Conservation (phyloP, 805 yeast genomes). For the Saitoella complicata region DNA sequence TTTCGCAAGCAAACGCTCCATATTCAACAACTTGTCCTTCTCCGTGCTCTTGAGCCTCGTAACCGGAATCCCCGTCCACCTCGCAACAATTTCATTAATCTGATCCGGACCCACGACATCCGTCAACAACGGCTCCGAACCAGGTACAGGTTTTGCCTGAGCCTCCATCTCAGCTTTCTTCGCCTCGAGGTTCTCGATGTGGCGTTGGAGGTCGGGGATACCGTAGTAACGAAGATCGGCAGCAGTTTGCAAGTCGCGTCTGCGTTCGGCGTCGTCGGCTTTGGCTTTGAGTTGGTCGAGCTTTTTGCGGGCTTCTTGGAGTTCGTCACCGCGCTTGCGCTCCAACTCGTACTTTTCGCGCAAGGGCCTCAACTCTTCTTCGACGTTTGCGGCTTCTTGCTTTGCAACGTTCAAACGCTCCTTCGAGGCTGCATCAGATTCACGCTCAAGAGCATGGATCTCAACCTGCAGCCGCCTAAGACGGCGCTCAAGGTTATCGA, state of each 20-base stretch:
- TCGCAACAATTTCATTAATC: constrained; percentile 92
- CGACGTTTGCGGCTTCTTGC: constrained; percentile 63
- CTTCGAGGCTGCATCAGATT: constrained; percentile 52
- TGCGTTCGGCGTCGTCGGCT: constrained; percentile 93
- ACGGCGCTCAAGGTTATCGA: constrained; percentile 86
- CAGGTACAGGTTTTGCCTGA: constrained; percentile 21
- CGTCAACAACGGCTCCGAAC: constrained; percentile 44
- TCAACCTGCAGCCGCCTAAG: constrained; percentile 85
- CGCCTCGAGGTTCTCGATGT: constrained; percentile 58
- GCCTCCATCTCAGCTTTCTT: constrained; percentile 49
- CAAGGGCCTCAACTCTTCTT: constrained; percentile 71
- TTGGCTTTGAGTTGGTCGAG: constrained; percentile 84
- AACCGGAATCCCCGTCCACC: constrained; percentile 94
- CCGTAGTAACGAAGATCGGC: constrained; percentile 96
- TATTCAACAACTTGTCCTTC: constrained; percentile 78
- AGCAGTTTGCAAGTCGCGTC: constrained; percentile 83
- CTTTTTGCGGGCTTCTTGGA: constrained; percentile 74
- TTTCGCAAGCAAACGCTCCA: constrained; percentile 72
- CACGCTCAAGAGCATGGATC: constrained; percentile 92
- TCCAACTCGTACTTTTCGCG: constrained; percentile 76
- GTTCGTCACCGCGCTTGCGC: constrained; percentile 77
- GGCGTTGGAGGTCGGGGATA: constrained; percentile 74
- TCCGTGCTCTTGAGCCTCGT: constrained; percentile 89
- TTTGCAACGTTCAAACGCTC: constrained; percentile 72
- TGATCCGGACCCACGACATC: constrained; percentile 86